Evolutionary conservation across 2,329 filamentous ascomycete species (phyloP), one percentile per base, ranked within the genome.

Genomic region (Pseudovirgaria hyperparasitica): DNA sequence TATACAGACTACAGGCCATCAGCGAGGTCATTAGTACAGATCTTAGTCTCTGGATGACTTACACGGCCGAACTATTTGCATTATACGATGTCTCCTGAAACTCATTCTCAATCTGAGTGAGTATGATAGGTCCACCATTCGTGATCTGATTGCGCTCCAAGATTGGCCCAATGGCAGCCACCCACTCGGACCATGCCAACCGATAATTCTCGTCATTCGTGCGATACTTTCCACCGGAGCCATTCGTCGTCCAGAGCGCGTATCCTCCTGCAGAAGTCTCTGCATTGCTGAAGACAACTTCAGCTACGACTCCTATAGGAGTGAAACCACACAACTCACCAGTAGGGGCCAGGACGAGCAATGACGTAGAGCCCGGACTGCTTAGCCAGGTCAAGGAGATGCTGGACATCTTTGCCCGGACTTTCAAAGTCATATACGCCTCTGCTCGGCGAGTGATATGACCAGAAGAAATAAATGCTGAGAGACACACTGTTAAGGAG

Each of bases 101-200:
- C 36, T 70, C 66, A 28, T 70, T 70, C 37, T 70, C 66, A 11
- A 67, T 52, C 34, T 71, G 63, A 23, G 57, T 59, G 7, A 69
- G 42, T 22, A 67, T 65, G 9, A 69, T 55, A 0, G 64, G 59
- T 13, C 64, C 64, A 3, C 60, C 61, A 7, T 62, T 58, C 0
- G 62, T 67, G 27, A 65, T 58, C 33, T 64, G 55, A 24, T 70
- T 67, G 17, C 48, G 51, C 2, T 55, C 57, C 29, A 70, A 58
- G 21, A 67, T 62, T 10, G 51, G 43, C 10, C 61, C 62, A 15
- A 68, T 52, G 27, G 57, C 41, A 5, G 40, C 36, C 13, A 63
- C 54, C 57, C 62, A 70, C 13, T 61, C 60, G 10, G 54, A 49
- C 62, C 63, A 69, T 3, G 48, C 45, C 16, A 54, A 34, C 19